Conservation (phyloP, 2,329 filamentous ascomycete species). For the Colletotrichum costaricense region DNA sequence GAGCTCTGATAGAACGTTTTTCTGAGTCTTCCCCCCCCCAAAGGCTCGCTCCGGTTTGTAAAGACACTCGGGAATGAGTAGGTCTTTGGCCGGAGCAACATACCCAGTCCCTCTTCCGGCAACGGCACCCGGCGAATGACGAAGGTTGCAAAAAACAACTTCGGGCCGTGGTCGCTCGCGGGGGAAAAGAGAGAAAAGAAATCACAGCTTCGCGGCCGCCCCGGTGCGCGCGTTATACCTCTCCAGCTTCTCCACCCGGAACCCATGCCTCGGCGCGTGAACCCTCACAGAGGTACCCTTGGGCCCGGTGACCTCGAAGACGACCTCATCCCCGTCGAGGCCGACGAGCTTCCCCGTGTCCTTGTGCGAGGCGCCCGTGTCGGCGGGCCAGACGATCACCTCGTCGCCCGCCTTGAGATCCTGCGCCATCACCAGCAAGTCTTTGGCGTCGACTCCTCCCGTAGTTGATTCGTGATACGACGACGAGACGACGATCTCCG, state of each 20-base stretch:
- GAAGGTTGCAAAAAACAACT: background rate
- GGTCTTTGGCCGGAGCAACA: background rate
- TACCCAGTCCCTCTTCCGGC: background rate
- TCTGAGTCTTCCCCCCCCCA: too few relatives aligned
- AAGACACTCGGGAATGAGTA: background rate
- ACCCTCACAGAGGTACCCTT: conserved; percentile 58
- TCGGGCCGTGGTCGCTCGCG: background rate
- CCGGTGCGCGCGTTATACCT: conserved; percentile 17
- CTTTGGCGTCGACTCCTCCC: conserved; percentile 57
- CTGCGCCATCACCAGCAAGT: conserved; percentile 58
- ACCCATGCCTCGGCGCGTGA: conserved; percentile 72
- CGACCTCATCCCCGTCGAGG: conserved; percentile 65
- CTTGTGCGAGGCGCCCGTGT: conserved; percentile 68
- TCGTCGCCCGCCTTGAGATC: conserved; percentile 62
- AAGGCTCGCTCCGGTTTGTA: background rate
- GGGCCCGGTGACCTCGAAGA: conserved; percentile 62
- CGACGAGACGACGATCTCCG: conserved; percentile 45
- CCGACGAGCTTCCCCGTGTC: conserved; percentile 68
- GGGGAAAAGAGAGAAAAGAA: too few relatives aligned
- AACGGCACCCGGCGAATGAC: background rate
- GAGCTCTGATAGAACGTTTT: background rate
- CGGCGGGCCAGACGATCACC: conserved; percentile 71
- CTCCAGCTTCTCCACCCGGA: conserved; percentile 55
- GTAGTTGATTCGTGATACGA: conserved; percentile 54
- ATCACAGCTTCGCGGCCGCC: conserved; percentile 21